Conservation (phyloP, 106 monocot species). For the Dendrobium officinale region DNA sequence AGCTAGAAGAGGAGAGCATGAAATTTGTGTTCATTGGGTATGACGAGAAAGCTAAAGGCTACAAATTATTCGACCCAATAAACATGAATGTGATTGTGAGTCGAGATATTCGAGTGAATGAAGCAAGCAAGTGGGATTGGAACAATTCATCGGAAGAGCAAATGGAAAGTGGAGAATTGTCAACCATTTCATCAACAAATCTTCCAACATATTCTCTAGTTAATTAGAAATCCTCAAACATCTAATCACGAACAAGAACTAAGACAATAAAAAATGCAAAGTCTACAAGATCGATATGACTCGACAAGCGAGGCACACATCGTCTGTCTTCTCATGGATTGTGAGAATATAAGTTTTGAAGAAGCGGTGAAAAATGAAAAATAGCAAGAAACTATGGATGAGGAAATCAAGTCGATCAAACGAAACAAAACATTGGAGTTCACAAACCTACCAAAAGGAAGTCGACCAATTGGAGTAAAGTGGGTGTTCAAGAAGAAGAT, state of each 20-base stretch:
- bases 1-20: neutral
- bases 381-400: constrained; percentile 1
- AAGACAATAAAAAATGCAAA: neutral
- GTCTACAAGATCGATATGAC: constrained; percentile 15
- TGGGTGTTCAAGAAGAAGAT: too few species aligned
- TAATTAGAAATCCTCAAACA: too few species aligned
- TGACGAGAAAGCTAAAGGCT: too few species aligned
- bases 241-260: neutral
- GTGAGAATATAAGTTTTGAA: neutral
- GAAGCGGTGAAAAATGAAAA: neutral
- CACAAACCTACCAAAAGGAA: neutral
- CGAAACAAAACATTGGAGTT: neutral
- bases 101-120: too few species aligned
- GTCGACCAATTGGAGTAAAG: too few species aligned
- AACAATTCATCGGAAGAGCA: too few species aligned
- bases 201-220: too few species aligned
- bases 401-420: neutral
- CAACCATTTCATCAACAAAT: too few species aligned
- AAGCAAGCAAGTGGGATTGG: too few species aligned
- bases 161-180: too few species aligned
- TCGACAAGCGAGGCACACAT: constrained; percentile 12
- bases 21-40: neutral
- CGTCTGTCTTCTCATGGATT: neutral
- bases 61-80: too few species aligned
- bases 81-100: too few species aligned